phyloP scores from a whole-genome alignment of 2,329 filamentous ascomycete species.

The Blastomyces parvus region DNA sequence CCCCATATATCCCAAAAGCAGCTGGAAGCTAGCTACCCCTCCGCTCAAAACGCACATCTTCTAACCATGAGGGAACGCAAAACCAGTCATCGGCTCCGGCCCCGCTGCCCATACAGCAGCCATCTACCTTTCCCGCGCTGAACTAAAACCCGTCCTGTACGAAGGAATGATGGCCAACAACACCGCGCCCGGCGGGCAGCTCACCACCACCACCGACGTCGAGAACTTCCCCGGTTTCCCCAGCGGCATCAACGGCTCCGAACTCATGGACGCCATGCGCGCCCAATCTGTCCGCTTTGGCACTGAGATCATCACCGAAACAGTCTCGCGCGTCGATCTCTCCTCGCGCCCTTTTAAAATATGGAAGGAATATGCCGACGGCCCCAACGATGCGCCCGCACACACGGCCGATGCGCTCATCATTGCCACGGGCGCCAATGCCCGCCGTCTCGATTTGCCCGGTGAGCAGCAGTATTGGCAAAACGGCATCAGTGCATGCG shows the following conservation, averaged over 20 bases:
- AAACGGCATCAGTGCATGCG: conserved; percentile 89
- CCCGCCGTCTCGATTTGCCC: conserved; percentile 66
- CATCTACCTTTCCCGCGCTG: conserved; percentile 88
- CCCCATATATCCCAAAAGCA: background rate
- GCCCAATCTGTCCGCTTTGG: conserved; percentile 85
- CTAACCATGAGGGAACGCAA: background rate
- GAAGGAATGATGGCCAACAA: conserved; percentile 97
- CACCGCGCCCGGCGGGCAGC: conserved; percentile 88
- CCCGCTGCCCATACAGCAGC: conserved; percentile 95
- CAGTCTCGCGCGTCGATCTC: conserved; percentile 79
- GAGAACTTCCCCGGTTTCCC: conserved; percentile 98
- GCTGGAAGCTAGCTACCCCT: conserved; percentile 11
- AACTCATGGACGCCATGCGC: conserved; percentile 94
- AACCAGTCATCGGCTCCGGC: conserved; percentile 74
- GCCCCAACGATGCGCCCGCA: conserved; percentile 54
- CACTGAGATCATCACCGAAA: conserved; percentile 87
- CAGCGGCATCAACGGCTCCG: conserved; percentile 72
- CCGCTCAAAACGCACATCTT: conserved; percentile 16
- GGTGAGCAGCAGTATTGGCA: conserved; percentile 98
- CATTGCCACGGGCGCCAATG: conserved; percentile 90
- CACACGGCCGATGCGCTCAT: conserved; percentile 90
- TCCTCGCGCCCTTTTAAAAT: conserved; percentile 79
- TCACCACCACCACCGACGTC: conserved; percentile 96
- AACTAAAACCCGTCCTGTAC: conserved; percentile 89
- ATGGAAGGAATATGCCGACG: conserved; percentile 80